Evolutionary conservation across 177 flowering plant genomes (phyloP).

Genomic region (Tripterygium wilfordii): DNA sequence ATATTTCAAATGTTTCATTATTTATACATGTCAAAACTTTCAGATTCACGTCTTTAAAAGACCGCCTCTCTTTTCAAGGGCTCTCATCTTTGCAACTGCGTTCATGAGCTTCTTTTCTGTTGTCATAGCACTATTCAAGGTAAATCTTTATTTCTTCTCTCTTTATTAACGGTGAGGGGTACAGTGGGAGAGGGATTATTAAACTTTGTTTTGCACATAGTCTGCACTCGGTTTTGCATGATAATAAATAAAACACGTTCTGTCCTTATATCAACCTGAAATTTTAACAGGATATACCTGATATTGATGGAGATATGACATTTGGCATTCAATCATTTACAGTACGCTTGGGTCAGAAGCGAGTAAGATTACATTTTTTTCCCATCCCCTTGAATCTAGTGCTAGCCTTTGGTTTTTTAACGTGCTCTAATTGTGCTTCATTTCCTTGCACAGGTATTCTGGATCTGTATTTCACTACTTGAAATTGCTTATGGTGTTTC

Average conservation of each 20-base stretch:
- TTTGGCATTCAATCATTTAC: constrained; percentile 85
- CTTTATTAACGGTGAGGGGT: too few relatives aligned
- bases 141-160: too few relatives aligned
- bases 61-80: constrained; percentile 63
- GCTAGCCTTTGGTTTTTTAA: neutral
- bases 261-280: constrained; percentile 7
- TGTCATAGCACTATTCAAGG: constrained; percentile 97
- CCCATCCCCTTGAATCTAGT: neutral
- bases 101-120: constrained; percentile 99
- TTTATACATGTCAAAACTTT: constrained; percentile 4
- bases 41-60: constrained; percentile 73
- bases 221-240: too few relatives aligned
- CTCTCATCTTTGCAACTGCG: constrained; percentile 85
- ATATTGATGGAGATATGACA: constrained; percentile 83
- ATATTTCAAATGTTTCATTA: neutral
- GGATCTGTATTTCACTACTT: constrained; percentile 82
- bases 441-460: constrained; percentile 66
- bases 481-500: constrained; percentile 83
- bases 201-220: too few relatives aligned
- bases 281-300: constrained; percentile 81
- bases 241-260: too few relatives aligned
- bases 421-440: neutral
- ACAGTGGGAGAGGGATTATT: too few relatives aligned
- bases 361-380: constrained; percentile 41
- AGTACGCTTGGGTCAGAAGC: constrained; percentile 83